Evolutionary conservation across 2,329 filamentous ascomycete genomes (phyloP).

Genomic region (Coniosporium tulheliwenetii): DNA sequence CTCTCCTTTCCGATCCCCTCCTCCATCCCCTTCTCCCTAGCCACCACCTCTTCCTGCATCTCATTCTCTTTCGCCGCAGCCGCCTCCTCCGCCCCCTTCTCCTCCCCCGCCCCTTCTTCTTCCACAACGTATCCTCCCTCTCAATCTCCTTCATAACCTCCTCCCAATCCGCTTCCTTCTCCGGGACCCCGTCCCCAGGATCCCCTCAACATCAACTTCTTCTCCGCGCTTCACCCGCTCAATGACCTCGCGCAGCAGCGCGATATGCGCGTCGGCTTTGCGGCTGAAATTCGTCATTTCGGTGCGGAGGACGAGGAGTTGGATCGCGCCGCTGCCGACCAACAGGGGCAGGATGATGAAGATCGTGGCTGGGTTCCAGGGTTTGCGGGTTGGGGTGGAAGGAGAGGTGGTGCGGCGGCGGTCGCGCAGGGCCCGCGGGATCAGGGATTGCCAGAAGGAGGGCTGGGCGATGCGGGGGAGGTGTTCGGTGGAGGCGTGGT

Average conservation of each 20-base stretch:
- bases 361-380: conserved; percentile 42
- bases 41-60: too few relatives aligned
- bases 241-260: conserved; percentile 58
- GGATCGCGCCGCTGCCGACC: conserved; percentile 90
- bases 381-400: conserved; percentile 11
- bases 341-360: conserved; percentile 57
- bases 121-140: too few relatives aligned
- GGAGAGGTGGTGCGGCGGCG: conserved; percentile 5
- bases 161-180: conserved; percentile 75
- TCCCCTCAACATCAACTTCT: conserved; percentile 69
- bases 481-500: background rate
- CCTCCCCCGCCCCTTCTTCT: too few relatives aligned
- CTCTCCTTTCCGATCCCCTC: too few relatives aligned
- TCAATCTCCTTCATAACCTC: conserved; percentile 40
- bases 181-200: conserved; percentile 60
- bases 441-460: conserved; percentile 18
- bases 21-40: too few relatives aligned
- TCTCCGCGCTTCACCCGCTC: conserved; percentile 55
- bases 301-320: conserved; percentile 69
- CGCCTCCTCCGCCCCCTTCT: too few relatives aligned
- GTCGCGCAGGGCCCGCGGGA: conserved; percentile 16
- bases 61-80: too few relatives aligned
- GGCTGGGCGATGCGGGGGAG: conserved; percentile 16
- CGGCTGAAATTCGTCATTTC: conserved; percentile 59
- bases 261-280: conserved; percentile 65